Evolutionary conservation across 1,284 basidiomycete genomes (phyloP).

Genomic region (Sporisorium scitamineum): DNA sequence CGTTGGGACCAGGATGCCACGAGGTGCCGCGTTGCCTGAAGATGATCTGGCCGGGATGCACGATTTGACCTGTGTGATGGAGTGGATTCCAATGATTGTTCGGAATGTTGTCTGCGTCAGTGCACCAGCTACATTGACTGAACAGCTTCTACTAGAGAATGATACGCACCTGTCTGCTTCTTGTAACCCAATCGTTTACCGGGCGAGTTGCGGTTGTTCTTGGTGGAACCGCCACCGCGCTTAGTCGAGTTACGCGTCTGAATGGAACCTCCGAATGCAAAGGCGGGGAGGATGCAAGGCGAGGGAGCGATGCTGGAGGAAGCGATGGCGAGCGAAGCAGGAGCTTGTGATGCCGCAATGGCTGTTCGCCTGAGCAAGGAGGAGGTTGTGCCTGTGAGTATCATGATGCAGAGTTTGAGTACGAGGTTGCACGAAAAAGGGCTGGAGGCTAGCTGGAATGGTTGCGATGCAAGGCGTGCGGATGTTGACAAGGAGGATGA

Average conservation of each 20-base stretch:
- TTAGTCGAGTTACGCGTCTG: constrained; percentile 69
- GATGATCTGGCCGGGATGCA: constrained; percentile 65
- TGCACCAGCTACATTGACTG: background rate
- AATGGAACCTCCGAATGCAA: constrained; percentile 62
- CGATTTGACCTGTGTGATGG: constrained; percentile 53
- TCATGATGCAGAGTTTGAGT: constrained; percentile 10
- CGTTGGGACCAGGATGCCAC: constrained; percentile 67
- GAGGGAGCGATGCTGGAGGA: constrained; percentile 29
- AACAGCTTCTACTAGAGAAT: constrained; percentile 12
- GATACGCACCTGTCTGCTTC: constrained; percentile 44
- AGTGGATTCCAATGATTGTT: no score
- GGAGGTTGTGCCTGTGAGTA: constrained; percentile 27
- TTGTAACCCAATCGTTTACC: constrained; percentile 68
- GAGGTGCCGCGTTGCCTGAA: constrained; percentile 66
- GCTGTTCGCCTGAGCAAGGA: constrained; percentile 41
- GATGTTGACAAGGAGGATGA: background rate
- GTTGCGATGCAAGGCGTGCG: background rate
- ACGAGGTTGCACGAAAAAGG: background rate
- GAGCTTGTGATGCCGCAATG: constrained; percentile 24
- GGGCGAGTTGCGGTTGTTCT: constrained; percentile 68
- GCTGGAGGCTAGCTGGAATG: background rate
- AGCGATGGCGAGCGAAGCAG: constrained; percentile 56
- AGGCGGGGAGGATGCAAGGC: constrained; percentile 45
- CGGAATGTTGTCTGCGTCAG: background rate
- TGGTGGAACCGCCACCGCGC: constrained; percentile 67